Base-by-base conservation (phyloP, 2,329 filamentous ascomycete genomes). In the Colletotrichum australisinense region DNA sequence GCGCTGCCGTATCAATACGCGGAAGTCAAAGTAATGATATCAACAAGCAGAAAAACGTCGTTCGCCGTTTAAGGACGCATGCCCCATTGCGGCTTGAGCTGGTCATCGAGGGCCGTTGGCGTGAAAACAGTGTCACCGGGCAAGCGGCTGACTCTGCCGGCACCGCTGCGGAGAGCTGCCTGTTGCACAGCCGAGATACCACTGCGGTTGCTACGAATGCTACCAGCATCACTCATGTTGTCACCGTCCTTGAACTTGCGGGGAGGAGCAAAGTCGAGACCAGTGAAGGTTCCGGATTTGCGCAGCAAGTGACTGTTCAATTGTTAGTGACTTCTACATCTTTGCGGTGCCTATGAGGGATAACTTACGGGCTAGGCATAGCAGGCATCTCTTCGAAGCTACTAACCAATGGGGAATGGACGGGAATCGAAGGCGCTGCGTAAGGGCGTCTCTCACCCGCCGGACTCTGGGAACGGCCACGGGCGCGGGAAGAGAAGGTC, bases 351-450 rank as follows among this genome's bases (percentile, higher is more conserved):
- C 16, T 30, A 16, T 14, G 11, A 19, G 5, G 2, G 30, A 2
- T 32, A 26, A 57, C 94, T 93, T 91, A 96, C 91, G 97, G 95
- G 88, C 95, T 98, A 49, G 97, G 97, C 75, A 99, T 91, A 9
- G 89, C 88, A 14, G 93, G 84, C 74, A 98, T 91, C 72, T 98
- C 96, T 69, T 98, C 96, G 82, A 95, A 98, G 5, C 95, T 89
- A 73, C 93, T 94, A 28, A 89, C 92, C 52, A 98, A 88, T 1
- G 95, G 95, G n/a, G 92, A 93, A 80, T 94, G 93, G 35, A 90
- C 89, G 19, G 93, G 91, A 2, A 95, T 88, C 49, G 88, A 86
- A n/a, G 93, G 92, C 24, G 56, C 49, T 69, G 91, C 92, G 85
- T 94, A 99, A 1, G 95, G 91, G 42, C 92, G 84, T 76, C 90